These are phyloP conservation scores for Ophiostoma himal-ulmi DNA, from an alignment of 2,329 filamentous ascomycete genomes.

Conservation along the genomic window DNA sequence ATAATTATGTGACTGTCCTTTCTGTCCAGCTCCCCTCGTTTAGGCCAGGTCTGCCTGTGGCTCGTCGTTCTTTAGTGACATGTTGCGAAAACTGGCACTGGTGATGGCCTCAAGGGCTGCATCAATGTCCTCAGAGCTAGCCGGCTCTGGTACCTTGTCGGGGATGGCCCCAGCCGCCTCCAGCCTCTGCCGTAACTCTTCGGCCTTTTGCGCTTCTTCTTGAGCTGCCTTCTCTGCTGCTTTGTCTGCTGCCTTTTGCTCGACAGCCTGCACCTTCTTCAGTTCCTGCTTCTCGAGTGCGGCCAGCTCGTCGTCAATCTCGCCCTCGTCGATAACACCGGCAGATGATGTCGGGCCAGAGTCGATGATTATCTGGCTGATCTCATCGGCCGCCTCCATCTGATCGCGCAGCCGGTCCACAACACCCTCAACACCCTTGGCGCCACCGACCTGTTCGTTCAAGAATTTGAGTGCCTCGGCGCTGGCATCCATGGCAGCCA, in stretches of 20 bases:
- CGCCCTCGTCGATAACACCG: conserved; percentile 63
- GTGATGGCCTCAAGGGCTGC: conserved; percentile 21
- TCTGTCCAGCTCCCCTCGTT: too few relatives aligned
- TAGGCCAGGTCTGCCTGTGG: conserved; percentile 2
- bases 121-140: conserved; percentile 11
- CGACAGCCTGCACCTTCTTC: conserved; percentile 34
- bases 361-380: conserved; percentile 70
- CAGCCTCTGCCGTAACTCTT: conserved; percentile 44
- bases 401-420: conserved; percentile 71
- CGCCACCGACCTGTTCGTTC: conserved; percentile 71
- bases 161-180: conserved; percentile 40
- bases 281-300: conserved; percentile 59
- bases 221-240: conserved; percentile 35
- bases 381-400: conserved; percentile 76
- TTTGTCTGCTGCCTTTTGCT: conserved; percentile 37
- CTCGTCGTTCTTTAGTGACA: conserved; percentile 35
- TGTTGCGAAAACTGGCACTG: conserved; percentile 28
- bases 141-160: neutral
- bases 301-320: conserved; percentile 83
- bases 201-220: conserved; percentile 41
- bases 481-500: conserved; percentile 75
- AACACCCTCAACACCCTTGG: conserved; percentile 67
- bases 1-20: neutral
- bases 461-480: conserved; percentile 65
- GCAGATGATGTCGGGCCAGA: conserved; percentile 33